Base-by-base conservation (phyloP, 768 basidiomycete species). In the Lactifluus subvellereus region DNA sequence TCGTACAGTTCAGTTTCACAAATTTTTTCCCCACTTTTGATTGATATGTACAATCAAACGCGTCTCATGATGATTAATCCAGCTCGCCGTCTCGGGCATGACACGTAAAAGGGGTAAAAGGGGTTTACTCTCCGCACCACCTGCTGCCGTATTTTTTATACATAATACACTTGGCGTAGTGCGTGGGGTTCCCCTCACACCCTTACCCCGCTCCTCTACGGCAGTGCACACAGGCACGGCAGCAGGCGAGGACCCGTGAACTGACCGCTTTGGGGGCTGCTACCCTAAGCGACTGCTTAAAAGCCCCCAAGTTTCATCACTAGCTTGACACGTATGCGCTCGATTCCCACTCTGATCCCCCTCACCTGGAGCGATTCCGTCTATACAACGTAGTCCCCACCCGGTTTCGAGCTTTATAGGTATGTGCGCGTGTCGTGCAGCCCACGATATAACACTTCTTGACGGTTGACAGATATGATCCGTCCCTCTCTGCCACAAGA, bases 401-500 rank as follows among this genome's bases (percentile, higher is more conserved):
- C n/a, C 14, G 11, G 11, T 16, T 11, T 33, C 16, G 6, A 47
- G 40, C 16, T 27, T 27, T 27, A n/a, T 13, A 48, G 45, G 60
- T 54, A 49, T 48, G 54, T 54, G 37, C 60, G 27, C 38, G 2
- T 43, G 10, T 14, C 1, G 11, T 33, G 7, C 22, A 10, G 13
- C 43, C 14, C 43, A 13, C 33, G 6, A 6, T 43, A 6, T 40
- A 40, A 45, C 27, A 14, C 43, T 16, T 16, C 43, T 14, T 20
- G 37, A n/a, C 27, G 10, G 11, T 38, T 38, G 53, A 32, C 33
- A 64, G 57, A 43, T 32, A 64, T 64, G 63, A 18, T 6, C 6
- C 20, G 47, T 13, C n/a, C 30, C n/a, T n/a, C 18, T 13, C 48
- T 64, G 6, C 63, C 63, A 10, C 47, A 45, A 48, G 63, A 64